phyloP scores from a whole-genome alignment of 108 stramenopile genomes.

The Craspedostauros australis region DNA sequence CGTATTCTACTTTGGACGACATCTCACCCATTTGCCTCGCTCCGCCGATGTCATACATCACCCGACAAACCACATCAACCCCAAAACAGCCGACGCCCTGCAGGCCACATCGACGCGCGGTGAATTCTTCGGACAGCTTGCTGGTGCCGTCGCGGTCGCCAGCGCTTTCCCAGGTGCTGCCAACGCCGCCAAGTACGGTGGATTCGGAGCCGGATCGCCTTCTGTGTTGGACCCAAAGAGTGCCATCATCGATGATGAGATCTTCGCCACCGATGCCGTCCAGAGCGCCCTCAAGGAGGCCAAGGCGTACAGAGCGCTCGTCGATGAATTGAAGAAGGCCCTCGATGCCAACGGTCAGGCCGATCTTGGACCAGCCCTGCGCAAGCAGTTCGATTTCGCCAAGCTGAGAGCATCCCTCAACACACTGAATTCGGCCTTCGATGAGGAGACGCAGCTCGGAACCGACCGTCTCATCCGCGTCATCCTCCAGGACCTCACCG shows the following conservation, averaged over 20 bases:
- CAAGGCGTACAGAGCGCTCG: constrained; percentile 37
- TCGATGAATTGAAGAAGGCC: constrained; percentile 50
- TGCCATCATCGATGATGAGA: constrained; percentile 65
- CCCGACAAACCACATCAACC: not conserved
- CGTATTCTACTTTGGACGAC: too few relatives aligned
- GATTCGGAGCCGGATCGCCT: constrained; percentile 62
- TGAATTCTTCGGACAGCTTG: constrained; percentile 56
- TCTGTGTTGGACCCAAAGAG: constrained; percentile 65
- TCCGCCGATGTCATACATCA: too few relatives aligned
- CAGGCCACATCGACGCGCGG: constrained; percentile 27
- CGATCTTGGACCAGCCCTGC: constrained; percentile 62
- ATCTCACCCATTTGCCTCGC: too few relatives aligned
- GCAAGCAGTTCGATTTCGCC: constrained; percentile 76
- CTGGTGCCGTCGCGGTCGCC: constrained; percentile 25
- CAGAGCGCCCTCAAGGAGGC: constrained; percentile 57
- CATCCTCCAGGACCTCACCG: constrained; percentile 87
- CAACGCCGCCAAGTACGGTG: constrained; percentile 75
- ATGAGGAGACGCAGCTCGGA: constrained; percentile 90
- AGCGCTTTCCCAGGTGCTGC: constrained; percentile 48
- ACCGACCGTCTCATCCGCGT: constrained; percentile 87
- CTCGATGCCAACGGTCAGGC: constrained; percentile 58
- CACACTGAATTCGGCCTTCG: constrained; percentile 80
- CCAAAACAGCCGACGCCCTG: too few relatives aligned
- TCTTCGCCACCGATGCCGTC: constrained; percentile 56
- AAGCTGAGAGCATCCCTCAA: constrained; percentile 69